A percentile compares a stretch with the other conserved stretches of the same genome.
These are phyloP conservation scores for Ustilago xerochloae DNA, from an alignment of 1,284 basidiomycete species.

Conservation along the genomic window DNA sequence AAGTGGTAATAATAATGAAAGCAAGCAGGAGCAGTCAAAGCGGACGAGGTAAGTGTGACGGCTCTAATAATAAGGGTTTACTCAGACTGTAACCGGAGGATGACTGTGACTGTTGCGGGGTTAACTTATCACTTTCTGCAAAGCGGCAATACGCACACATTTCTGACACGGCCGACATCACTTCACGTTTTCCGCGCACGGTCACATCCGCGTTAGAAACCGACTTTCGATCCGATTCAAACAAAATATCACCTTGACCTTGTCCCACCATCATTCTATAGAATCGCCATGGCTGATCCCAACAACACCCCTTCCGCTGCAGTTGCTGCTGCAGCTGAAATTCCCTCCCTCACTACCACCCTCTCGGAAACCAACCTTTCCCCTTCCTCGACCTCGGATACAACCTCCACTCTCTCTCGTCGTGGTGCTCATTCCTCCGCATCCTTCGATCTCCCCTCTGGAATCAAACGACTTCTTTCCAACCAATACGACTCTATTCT, in stretches of 20 bases:
- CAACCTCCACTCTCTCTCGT: slow-evolving; percentile 30
- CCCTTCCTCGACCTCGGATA: background rate
- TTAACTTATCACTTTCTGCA: too few species aligned
- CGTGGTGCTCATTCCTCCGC: slow-evolving; percentile 29
- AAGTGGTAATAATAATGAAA: background rate
- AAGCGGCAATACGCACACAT: too few species aligned
- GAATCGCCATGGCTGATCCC: slow-evolving; percentile 1
- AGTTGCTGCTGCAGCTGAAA: slow-evolving; percentile 10
- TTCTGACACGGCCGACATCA: too few species aligned
- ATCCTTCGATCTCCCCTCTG: slow-evolving; percentile 22
- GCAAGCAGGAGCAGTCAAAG: too few species aligned
- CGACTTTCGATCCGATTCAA: too few species aligned
- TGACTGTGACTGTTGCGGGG: too few species aligned
- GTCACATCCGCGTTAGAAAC: too few species aligned
- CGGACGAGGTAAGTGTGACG: too few species aligned
- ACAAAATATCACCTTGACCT: background rate
- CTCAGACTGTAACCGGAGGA: too few species aligned
- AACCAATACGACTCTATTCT: slow-evolving; percentile 44
- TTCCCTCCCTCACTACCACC: slow-evolving; percentile 6
- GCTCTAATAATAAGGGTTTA: too few species aligned
- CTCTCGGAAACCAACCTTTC: slow-evolving; percentile 11
- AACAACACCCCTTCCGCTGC: background rate
- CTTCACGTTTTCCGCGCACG: too few species aligned
- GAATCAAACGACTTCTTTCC: slow-evolving; percentile 22
- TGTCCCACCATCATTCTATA: background rate